phyloP scores from a whole-genome alignment of 148 eudicot genomes.

The Camellia japonica region DNA sequence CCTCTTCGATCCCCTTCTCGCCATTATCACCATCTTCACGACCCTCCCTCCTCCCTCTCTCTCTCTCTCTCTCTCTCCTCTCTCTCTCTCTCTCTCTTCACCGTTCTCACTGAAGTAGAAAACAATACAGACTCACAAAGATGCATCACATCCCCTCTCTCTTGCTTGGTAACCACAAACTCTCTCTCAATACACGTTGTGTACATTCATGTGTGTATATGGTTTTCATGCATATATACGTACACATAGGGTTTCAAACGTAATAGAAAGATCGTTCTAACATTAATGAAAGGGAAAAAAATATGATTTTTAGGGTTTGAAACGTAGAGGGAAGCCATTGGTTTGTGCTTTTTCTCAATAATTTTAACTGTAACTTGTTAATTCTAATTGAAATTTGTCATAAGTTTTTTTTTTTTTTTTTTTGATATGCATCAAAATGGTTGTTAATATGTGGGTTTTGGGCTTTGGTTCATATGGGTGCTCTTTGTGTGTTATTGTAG shows the following conservation, averaged over 20 bases:
- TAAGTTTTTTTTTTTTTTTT: too few species aligned
- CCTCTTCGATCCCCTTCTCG: slow-evolving; percentile 16
- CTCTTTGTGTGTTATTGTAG: not conserved
- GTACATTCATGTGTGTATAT: not conserved
- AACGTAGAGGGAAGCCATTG: not conserved
- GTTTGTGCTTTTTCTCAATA: not conserved
- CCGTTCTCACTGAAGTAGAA: not conserved
- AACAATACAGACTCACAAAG: slow-evolving; percentile 1
- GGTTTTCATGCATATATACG: not conserved
- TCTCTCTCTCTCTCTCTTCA: not conserved
- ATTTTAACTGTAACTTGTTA: not conserved
- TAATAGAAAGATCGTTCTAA: not conserved
- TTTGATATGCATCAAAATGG: too few species aligned
- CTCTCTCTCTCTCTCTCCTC: too few species aligned
- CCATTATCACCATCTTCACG: slow-evolving; percentile 1
- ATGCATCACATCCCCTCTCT: not conserved
- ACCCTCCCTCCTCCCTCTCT: not conserved
- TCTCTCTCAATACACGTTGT: not conserved
- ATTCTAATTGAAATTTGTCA: not conserved
- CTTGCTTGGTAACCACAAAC: slow-evolving; percentile 6
- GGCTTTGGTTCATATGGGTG: not conserved
- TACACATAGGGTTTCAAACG: not conserved
- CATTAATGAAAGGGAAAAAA: not conserved
- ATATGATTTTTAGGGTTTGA: slow-evolving; percentile 14
- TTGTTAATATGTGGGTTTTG: not conserved